A percentile compares a stretch with the other conserved stretches of the same genome.
Conservation (phyloP, 441 rosid species). For the Gossypium davidsonii region DNA sequence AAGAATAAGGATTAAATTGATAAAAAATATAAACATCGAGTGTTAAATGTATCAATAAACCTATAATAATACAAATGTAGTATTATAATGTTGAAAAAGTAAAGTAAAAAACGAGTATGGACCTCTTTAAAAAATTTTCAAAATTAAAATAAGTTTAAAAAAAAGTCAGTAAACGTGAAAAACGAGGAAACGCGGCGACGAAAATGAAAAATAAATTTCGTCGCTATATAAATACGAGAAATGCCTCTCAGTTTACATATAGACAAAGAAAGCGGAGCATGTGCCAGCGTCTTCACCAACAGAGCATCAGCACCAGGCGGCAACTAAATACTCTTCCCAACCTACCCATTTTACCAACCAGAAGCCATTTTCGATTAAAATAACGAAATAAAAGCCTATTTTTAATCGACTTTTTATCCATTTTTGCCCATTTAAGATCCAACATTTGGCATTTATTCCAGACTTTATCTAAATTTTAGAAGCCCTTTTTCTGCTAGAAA, state of each 20-base stretch:
- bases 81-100: neutral
- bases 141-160: neutral
- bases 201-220: neutral
- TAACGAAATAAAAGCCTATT: neutral
- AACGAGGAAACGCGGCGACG: neutral
- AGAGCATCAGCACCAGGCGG: neutral
- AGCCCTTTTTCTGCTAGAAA: neutral
- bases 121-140: neutral
- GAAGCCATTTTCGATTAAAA: neutral
- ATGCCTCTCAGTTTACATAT: neutral
- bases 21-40: accelerated
- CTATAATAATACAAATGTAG: too few species aligned
- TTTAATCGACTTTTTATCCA: neutral
- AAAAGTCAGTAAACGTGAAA: neutral
- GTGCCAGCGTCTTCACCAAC: neutral
- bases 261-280: neutral
- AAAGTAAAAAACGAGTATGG: neutral
- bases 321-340: neutral
- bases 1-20: too few species aligned
- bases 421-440: neutral
- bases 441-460: neutral
- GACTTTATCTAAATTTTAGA: neutral
- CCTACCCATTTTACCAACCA: neutral
- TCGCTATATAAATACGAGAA: neutral
- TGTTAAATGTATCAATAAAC: too few species aligned